Percentiles rank a stretch among this genome's conserved stretches.
phyloP scores from a whole-genome alignment of 345 rosid genomes.

The Cardamine occulta region DNA sequence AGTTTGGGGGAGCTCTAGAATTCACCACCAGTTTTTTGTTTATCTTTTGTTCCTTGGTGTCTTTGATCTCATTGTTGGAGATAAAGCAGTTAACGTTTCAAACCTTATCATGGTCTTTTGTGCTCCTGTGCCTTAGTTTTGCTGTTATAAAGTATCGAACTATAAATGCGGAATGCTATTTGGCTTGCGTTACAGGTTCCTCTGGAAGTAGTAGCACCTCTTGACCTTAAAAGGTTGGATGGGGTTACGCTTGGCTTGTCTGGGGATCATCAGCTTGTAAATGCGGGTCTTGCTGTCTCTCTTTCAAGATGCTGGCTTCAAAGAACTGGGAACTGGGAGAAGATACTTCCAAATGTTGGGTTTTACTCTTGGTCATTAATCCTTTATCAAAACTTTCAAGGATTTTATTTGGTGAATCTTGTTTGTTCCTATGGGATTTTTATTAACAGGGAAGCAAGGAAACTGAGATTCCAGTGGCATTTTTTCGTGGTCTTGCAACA shows the following conservation, averaged over 20 bases:
- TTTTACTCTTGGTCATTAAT: slow-evolving; percentile 19
- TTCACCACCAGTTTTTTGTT: background rate
- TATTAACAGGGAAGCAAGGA: slow-evolving; percentile 47
- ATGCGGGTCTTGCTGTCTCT: slow-evolving; percentile 91
- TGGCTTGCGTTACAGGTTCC: slow-evolving; percentile 61
- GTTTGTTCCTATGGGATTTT: slow-evolving; percentile 8
- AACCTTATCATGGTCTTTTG: slow-evolving; percentile 2
- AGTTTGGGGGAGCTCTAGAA: slow-evolving; percentile 10
- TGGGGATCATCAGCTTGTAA: slow-evolving; percentile 82
- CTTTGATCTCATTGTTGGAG: slow-evolving; percentile 12
- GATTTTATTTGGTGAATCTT: slow-evolving; percentile 3
- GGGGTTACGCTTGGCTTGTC: slow-evolving; percentile 69
- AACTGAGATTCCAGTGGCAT: slow-evolving; percentile 58
- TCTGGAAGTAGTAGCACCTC: slow-evolving; percentile 63
- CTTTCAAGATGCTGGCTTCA: slow-evolving; percentile 85
- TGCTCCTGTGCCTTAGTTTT: slow-evolving; percentile 7
- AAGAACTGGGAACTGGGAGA: slow-evolving; percentile 73
- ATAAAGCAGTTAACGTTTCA: background rate
- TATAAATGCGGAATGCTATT: slow-evolving; percentile 21
- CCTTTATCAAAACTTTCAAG: slow-evolving; percentile 18
- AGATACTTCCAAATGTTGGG: slow-evolving; percentile 56
- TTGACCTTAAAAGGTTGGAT: slow-evolving; percentile 52
- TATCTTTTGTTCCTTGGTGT: slow-evolving; percentile 4
- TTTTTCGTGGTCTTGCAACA: slow-evolving; percentile 79
- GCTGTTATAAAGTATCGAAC: background rate